Conservation (phyloP, 331 rosid species). For the Erythrophleum ivorense region DNA sequence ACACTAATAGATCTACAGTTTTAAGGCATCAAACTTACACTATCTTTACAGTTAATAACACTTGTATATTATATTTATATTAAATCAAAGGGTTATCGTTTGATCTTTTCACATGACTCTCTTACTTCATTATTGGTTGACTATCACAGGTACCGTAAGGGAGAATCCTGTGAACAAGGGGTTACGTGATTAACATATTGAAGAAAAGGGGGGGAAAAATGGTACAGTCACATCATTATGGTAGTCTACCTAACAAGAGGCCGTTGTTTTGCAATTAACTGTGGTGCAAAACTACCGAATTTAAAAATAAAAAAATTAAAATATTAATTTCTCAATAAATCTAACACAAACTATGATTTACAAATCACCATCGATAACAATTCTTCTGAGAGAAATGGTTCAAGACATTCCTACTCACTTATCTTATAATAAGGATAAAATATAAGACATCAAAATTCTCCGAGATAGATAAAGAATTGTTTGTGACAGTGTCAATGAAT, state of each 20-base stretch:
- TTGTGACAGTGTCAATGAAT: neutral
- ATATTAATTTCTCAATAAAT: neutral
- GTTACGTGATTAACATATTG: neutral
- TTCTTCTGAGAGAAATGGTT: neutral
- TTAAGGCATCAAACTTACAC: neutral
- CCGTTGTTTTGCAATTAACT: conserved; percentile 30
- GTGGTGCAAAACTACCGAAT: conserved; percentile 11
- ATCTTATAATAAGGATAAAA: neutral
- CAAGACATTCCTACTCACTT: neutral
- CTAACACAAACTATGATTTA: neutral
- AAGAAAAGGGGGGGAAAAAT: neutral
- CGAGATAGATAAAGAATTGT: neutral
- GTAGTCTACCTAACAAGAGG: conserved; percentile 14
- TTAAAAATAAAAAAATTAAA: conserved; percentile 8
- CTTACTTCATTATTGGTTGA: neutral
- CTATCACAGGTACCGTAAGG: neutral
- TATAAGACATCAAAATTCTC: neutral
- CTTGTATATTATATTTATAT: neutral
- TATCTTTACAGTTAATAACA: neutral
- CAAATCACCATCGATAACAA: conserved; percentile 12
- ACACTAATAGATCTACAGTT: neutral
- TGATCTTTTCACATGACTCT: conserved; percentile 13
- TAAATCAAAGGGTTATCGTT: neutral
- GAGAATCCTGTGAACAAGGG: neutral
- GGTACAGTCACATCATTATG: conserved; percentile 6